These are phyloP conservation scores for Mycena olivaceomarginata DNA, from an alignment of 768 basidiomycete genomes.

Conservation along the genomic window DNA sequence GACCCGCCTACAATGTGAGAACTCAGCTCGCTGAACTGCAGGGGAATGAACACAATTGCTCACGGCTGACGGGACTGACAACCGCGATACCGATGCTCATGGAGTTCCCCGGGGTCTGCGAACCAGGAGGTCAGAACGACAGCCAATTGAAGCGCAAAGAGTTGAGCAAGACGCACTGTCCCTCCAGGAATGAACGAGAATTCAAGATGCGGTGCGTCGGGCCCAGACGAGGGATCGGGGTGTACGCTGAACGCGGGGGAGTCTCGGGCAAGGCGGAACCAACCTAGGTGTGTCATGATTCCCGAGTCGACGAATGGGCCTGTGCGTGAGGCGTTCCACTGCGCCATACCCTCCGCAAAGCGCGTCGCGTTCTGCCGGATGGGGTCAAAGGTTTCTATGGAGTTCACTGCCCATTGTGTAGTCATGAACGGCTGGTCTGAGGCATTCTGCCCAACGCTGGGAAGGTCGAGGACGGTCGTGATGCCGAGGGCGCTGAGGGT, in stretches of 20 bases:
- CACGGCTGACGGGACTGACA: conserved; percentile 9
- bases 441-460: conserved; percentile 16
- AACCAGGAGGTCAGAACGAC: conserved; percentile 1
- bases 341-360: conserved; percentile 5
- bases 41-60: background rate
- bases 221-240: conserved; percentile 12
- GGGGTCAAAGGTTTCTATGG: conserved; percentile 8
- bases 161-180: conserved; percentile 14
- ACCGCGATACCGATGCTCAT: background rate
- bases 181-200: conserved; percentile 13
- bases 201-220: conserved; percentile 19
- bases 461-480: conserved; percentile 9
- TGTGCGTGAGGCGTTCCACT: conserved; percentile 2
- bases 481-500: conserved; percentile 21
- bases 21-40: conserved; percentile 18
- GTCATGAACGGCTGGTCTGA: conserved; percentile 7
- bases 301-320: background rate
- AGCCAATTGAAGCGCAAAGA: conserved; percentile 6
- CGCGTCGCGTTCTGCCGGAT: conserved; percentile 11
- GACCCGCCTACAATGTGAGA: background rate
- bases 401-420: conserved; percentile 15
- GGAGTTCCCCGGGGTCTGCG: background rate
- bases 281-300: background rate
- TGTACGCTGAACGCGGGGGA: background rate
- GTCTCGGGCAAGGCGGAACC: conserved; percentile 9